Evolutionary conservation across 31 red algal genomes (phyloP), one percentile per base, ranked within the genome.

Genomic region (Porphyra umbilicalis): DNA sequence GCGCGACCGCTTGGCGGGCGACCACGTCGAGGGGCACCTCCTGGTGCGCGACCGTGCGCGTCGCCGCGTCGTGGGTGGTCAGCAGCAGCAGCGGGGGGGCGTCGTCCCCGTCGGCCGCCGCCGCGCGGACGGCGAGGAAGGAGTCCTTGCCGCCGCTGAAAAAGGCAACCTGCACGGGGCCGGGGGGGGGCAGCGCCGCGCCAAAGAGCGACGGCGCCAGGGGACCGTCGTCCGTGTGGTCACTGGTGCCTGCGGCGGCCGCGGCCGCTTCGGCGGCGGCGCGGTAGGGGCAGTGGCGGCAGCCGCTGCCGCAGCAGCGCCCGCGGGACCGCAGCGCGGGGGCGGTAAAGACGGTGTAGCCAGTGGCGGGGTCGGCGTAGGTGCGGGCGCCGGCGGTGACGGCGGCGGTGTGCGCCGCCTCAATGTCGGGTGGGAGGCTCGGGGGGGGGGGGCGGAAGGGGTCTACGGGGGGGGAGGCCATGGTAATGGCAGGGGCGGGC

Each of bases 131-230:
- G 25, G 91, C 91, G 25, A 88, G 77, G 68, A 79, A 93, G 33
- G 86, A 88, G 76, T 93, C 91, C 74, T 93, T 93, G 29, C 91
- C 91, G 16, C 91, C 91, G 16, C 86, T 88, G 71, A 79, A 93
- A 74, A 93, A 93, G 34, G 89, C 80, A 25, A 94, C 74, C 71
- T 89, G 86, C 32, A 86, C 80, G 18, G 75, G 34, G 6, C 57
- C 57, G 2, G 57, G 57, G 6, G 57, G 57, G 15, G 82, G 79
- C 1, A 89, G 79, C 34, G 88, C 83, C 13, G 79, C 75, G 8
- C 83, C 86, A 32, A 83, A 35, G 18, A 89, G 84, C 35, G 89
- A 31, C 31, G 76, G 35, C 32, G 90, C 79, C 57, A 71, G 57
- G 25, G 30, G 25, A 29, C 30, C 57, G 25, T 4, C 57, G 57